Conservation (phyloP, 108 stramenopile species). For the Discostella stelligeroides region DNA sequence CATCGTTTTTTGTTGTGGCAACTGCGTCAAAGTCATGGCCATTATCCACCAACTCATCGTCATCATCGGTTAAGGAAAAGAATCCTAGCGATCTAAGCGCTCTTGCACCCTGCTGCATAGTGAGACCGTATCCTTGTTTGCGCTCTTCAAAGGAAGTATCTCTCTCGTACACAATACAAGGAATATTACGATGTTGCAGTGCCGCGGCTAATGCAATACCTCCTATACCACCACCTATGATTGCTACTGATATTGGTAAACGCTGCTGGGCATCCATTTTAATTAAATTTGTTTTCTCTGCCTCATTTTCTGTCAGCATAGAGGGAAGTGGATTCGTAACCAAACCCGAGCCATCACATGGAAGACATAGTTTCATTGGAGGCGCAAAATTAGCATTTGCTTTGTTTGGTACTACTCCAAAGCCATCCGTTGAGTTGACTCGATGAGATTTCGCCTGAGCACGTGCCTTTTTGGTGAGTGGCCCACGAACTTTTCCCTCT, state of each 20-base stretch:
- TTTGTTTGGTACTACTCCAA: constrained; percentile 6
- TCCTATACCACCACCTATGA: constrained; percentile 86
- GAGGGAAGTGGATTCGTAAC: constrained; percentile 6
- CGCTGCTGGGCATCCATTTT: neutral
- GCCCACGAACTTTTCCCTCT: constrained; percentile 55
- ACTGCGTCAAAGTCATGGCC: neutral
- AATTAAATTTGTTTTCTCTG: neutral
- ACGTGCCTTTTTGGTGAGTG: constrained; percentile 58
- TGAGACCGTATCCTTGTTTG: constrained; percentile 86
- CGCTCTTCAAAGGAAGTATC: constrained; percentile 74
- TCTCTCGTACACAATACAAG: constrained; percentile 75
- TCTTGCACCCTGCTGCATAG: constrained; percentile 86
- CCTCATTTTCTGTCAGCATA: neutral
- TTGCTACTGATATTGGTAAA: constrained; percentile 53
- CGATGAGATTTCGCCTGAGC: constrained; percentile 19
- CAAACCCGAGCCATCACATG: constrained; percentile 53
- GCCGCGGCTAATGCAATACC: constrained; percentile 85
- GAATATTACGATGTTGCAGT: constrained; percentile 75
- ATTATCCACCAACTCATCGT: constrained; percentile 16
- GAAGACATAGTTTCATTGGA: constrained; percentile 52
- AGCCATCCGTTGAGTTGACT: neutral
- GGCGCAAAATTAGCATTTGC: constrained; percentile 20
- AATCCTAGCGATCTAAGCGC: constrained; percentile 74
- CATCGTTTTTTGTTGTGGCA: neutral
- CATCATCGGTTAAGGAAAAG: constrained; percentile 18